Evolutionary conservation across 2,329 filamentous ascomycete species (phyloP).

Genomic region (Immersiporthe knoxdaviesiana): DNA sequence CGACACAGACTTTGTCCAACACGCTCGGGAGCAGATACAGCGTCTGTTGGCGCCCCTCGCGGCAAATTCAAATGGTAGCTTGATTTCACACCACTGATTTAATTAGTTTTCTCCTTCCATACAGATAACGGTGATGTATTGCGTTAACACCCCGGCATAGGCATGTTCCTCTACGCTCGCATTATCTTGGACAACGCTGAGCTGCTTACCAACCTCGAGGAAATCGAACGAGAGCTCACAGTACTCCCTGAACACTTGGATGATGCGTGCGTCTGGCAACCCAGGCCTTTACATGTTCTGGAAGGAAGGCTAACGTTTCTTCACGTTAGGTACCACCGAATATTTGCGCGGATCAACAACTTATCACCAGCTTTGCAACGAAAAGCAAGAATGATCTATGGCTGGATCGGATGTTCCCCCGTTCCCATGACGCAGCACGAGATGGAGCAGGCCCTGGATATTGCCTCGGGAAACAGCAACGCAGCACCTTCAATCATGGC

Average conservation of each 20-base stretch:
- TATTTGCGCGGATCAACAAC: too few relatives aligned
- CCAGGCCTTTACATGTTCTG: too few relatives aligned
- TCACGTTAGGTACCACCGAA: too few relatives aligned
- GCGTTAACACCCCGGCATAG: too few relatives aligned
- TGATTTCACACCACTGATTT: neutral
- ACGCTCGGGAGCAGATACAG: constrained; percentile 30
- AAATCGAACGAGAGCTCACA: constrained; percentile 36
- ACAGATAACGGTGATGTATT: too few relatives aligned
- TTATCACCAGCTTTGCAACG: too few relatives aligned
- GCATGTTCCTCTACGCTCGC: constrained; percentile 41
- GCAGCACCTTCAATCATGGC: constrained; percentile 9
- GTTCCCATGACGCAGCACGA: too few relatives aligned
- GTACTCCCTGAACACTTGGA: constrained; percentile 37
- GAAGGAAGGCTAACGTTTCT: too few relatives aligned
- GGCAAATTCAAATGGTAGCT: constrained; percentile 35
- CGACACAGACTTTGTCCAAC: constrained; percentile 26
- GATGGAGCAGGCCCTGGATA: too few relatives aligned
- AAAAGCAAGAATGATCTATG: too few relatives aligned
- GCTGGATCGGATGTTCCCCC: too few relatives aligned
- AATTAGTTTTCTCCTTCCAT: neutral
- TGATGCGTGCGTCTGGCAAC: constrained; percentile 33
- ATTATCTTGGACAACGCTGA: constrained; percentile 35
- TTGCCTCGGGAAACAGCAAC: neutral
- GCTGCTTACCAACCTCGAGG: constrained; percentile 27
- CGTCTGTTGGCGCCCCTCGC: constrained; percentile 30